These are phyloP conservation scores for Allantophomopsis cytisporea DNA, from an alignment of 2,329 filamentous ascomycete genomes.

Conservation along the genomic window DNA sequence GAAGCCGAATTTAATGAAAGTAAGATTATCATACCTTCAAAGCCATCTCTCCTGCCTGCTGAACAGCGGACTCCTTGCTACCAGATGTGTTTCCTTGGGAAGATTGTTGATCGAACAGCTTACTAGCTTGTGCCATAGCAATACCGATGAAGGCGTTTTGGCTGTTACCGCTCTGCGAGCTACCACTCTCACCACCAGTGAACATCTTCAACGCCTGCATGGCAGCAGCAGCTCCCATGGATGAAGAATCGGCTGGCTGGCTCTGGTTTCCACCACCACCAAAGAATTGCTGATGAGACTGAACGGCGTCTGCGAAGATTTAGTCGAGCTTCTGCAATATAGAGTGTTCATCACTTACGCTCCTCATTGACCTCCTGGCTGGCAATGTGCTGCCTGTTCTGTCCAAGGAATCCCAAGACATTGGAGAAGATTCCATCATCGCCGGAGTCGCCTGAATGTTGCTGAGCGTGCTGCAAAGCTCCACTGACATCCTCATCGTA, in stretches of 20 bases:
- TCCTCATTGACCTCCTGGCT: conserved; percentile 45
- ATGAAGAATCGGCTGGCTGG: conserved; percentile 31
- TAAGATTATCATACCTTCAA: conserved; percentile 61
- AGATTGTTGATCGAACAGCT: conserved; percentile 47
- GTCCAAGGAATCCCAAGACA: conserved; percentile 38
- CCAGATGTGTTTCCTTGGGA: conserved; percentile 40
- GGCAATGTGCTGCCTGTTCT: conserved; percentile 33
- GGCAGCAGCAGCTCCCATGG: conserved; percentile 60
- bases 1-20: no score
- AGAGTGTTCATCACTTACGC: conserved; percentile 9
- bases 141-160: conserved; percentile 74
- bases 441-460: conserved; percentile 34
- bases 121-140: conserved; percentile 79
- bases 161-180: conserved; percentile 31
- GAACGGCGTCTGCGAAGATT: conserved; percentile 41
- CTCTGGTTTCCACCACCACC: conserved; percentile 32
- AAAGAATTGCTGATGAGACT: conserved; percentile 66
- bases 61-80: conserved; percentile 70
- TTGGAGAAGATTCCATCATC: conserved; percentile 37
- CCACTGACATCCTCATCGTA: conserved; percentile 35
- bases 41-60: conserved; percentile 72
- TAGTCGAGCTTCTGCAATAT: neutral
- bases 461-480: conserved; percentile 38
- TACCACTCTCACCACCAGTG: conserved; percentile 35
- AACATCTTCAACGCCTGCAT: conserved; percentile 78